Percentiles rank a stretch among this genome's conserved stretches.
phyloP scores from a whole-genome alignment of 176 grass and related monocot genomes.

The Luzula sylvatica region DNA sequence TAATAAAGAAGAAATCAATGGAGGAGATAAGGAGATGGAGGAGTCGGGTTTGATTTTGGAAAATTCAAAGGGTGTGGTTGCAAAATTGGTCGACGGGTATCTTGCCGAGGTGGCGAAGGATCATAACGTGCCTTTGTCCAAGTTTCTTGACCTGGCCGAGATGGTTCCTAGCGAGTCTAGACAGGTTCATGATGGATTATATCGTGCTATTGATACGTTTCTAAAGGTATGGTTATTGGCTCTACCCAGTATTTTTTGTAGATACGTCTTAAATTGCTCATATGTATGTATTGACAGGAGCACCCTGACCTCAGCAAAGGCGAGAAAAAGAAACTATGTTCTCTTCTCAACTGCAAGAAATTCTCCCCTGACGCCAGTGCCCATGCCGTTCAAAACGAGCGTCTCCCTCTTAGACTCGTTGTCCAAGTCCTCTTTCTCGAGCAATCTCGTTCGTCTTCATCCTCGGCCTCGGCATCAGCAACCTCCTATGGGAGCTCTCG shows the following conservation, averaged over 20 bases:
- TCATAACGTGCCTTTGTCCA: constrained; percentile 51
- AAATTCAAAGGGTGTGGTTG: constrained; percentile 50
- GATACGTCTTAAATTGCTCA: background rate
- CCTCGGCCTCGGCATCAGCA: constrained; percentile 36
- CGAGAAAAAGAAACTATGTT: constrained; percentile 78
- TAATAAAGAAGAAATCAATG: constrained; percentile 33
- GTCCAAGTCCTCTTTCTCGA: constrained; percentile 87
- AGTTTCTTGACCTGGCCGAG: constrained; percentile 74
- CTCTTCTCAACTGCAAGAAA: constrained; percentile 79
- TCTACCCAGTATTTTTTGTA: background rate
- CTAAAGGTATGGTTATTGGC: constrained; percentile 65
- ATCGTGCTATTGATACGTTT: constrained; percentile 85
- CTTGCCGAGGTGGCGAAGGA: constrained; percentile 82
- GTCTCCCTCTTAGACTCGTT: constrained; percentile 67
- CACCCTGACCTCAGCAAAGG: constrained; percentile 72
- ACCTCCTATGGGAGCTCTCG: constrained; percentile 86
- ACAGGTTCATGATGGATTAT: constrained; percentile 70
- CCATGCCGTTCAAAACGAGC: constrained; percentile 90
- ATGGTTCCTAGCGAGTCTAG: constrained; percentile 54
- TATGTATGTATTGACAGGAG: constrained; percentile 35
- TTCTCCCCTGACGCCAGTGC: constrained; percentile 56
- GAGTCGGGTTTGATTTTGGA: constrained; percentile 33
- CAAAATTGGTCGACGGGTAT: constrained; percentile 79
- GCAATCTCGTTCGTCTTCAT: constrained; percentile 50
- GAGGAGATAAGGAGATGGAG: constrained; percentile 29